These are phyloP conservation scores for Hymenoscyphus repandus DNA, from an alignment of 2,329 filamentous ascomycete species.

Conservation along the genomic window DNA sequence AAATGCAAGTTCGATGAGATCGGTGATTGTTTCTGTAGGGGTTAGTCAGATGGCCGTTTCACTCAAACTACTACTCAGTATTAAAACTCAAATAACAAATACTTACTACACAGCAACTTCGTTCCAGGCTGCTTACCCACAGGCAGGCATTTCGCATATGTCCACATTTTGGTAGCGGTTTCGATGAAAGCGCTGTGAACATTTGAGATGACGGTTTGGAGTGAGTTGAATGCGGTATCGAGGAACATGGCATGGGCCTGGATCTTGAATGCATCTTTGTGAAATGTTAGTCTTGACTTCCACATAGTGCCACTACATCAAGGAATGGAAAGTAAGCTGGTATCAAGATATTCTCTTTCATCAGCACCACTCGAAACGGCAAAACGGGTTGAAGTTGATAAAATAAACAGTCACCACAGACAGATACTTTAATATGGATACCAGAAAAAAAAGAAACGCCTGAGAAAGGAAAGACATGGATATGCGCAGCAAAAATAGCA, in stretches of 20 bases:
- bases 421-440: too few species aligned
- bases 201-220: slow-evolving; percentile 64
- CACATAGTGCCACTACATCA: too few species aligned
- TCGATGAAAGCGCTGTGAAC: slow-evolving; percentile 71
- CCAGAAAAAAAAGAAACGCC: neutral
- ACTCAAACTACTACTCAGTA: neutral
- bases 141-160: slow-evolving; percentile 55
- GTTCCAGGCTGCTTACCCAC: slow-evolving; percentile 48
- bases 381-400: too few species aligned
- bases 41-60: neutral
- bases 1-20: slow-evolving; percentile 22
- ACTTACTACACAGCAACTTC: slow-evolving; percentile 46
- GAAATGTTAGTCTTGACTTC: neutral
- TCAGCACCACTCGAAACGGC: too few species aligned
- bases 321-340: too few species aligned
- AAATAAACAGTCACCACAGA: too few species aligned
- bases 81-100: neutral
- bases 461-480: neutral
- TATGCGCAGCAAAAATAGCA: neutral
- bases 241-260: slow-evolving; percentile 82
- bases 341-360: too few species aligned
- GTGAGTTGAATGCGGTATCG: slow-evolving; percentile 72
- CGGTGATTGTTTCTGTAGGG: slow-evolving; percentile 17
- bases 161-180: slow-evolving; percentile 70
- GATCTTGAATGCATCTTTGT: slow-evolving; percentile 67